Conservation (phyloP, 768 basidiomycete species). For the Brasilioporus rufonigricans region DNA sequence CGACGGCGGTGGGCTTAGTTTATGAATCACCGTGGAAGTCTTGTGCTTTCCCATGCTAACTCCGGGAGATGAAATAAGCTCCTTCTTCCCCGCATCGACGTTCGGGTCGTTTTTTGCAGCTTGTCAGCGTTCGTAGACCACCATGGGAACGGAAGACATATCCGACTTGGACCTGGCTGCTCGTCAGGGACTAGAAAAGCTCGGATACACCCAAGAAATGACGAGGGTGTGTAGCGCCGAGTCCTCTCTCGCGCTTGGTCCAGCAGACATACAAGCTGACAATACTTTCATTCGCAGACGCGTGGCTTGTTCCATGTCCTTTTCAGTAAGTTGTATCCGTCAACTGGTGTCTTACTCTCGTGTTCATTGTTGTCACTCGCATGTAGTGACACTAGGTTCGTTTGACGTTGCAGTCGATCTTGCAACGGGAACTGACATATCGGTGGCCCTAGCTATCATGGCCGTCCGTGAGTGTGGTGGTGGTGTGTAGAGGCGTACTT, state of each 20-base stretch:
- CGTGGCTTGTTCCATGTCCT: constrained; percentile 52
- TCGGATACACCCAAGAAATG: constrained; percentile 58
- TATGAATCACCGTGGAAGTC: not conserved
- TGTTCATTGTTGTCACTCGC: not conserved
- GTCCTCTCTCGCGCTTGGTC: not conserved
- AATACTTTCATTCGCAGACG: constrained; percentile 30
- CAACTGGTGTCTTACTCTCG: not conserved
- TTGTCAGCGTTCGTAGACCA: not conserved
- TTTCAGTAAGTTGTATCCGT: constrained; percentile 42
- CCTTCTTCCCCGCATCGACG: not conserved
- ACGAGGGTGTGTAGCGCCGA: constrained; percentile 37
- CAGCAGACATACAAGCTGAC: not conserved
- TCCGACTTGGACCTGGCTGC: constrained; percentile 27
- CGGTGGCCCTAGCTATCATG: constrained; percentile 45
- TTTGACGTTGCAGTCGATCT: not conserved
- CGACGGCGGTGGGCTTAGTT: too few species aligned
- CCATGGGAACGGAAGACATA: constrained; percentile 12
- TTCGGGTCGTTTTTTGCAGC: not conserved
- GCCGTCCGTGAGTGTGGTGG: constrained; percentile 51
- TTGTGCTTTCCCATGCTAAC: not conserved
- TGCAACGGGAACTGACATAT: not conserved
- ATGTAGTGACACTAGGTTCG: constrained; percentile 49
- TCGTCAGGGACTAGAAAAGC: constrained; percentile 41
- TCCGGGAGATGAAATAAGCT: constrained; percentile 1
- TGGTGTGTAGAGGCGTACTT: not conserved